Evolutionary conservation across 2,329 filamentous ascomycete species (phyloP), one percentile per base, ranked within the genome.

Genomic region (Fusarium guadeloupense): DNA sequence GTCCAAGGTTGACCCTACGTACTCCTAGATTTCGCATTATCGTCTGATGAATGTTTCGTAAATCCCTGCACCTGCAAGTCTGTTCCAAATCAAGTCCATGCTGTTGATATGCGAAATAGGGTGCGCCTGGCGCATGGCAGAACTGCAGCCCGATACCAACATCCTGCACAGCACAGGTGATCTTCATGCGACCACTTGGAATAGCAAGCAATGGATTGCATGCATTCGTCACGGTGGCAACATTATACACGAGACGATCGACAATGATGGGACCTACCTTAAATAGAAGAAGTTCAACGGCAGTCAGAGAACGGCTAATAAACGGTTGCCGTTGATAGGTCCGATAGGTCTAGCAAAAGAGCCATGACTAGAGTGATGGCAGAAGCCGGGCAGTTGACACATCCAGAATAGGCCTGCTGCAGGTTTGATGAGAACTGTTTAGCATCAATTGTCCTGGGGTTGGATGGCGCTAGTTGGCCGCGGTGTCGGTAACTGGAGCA

Each of bases 381-480:
- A 30, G 17, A 9, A 17, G 23, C 25, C 35, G 30, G 31, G 35
- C n/a, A 30, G 50, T 64, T 66, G 53, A 61, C 40, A 42, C 25
- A 35, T 44, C 57, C 47, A 49, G 46, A 60, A 41, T 46, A 48
- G 59, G 62, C 54, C 60, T 64, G 58, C 53, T 66, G 63, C 60
- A 68, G 64, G 61, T 57, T 50, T 50, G 39, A 63, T 61, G 52
- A 58, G 50, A 64, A 64, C 54, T 55, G 66, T 69, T 56, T 69
- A 61, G 49, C 51, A 62, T 55, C 46, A 37, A 51, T 59, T 57
- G 51, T 47, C 31, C 35, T 58, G 55, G 55, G n/a, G 39, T 45
- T 44, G 30, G 39, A 64, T 54, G 57, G 54, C 60, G 54, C 61
- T 52, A 54, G 51, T 56, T 59, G 57, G 61, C 65, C 65, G 56